These are phyloP conservation scores for Crucibulum laeve DNA, from an alignment of 768 basidiomycete species.

Conservation along the genomic window DNA sequence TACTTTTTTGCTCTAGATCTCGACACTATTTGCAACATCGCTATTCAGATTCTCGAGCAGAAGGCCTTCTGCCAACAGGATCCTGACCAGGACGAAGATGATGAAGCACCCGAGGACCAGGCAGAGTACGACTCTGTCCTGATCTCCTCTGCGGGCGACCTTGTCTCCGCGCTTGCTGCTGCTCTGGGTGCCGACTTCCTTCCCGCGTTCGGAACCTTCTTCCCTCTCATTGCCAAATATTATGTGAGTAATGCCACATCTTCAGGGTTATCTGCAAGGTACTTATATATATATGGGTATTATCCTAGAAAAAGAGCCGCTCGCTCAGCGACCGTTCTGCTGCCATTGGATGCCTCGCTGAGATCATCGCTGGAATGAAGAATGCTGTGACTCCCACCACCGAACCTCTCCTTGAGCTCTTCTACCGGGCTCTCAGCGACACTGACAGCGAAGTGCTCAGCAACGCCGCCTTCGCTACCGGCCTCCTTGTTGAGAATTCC, in stretches of 20 bases:
- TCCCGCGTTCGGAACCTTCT: conserved; percentile 80
- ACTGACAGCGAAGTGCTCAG: conserved; percentile 90
- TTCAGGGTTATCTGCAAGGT: background rate
- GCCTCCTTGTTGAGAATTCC: conserved; percentile 87
- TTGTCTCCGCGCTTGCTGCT: conserved; percentile 84
- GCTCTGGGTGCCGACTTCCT: conserved; percentile 84
- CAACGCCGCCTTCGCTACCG: conserved; percentile 93
- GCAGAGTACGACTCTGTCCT: conserved; percentile 97
- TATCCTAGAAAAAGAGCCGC: conserved; percentile 70
- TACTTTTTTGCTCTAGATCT: conserved; percentile 41
- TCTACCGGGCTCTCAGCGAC: conserved; percentile 80
- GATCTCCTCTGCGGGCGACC: conserved; percentile 90
- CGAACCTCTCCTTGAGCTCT: conserved; percentile 74
- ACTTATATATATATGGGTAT: background rate
- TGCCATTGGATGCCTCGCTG: conserved; percentile 89
- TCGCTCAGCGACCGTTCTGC: conserved; percentile 90
- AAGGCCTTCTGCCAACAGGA: conserved; percentile 97
- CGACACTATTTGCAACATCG: conserved; percentile 75
- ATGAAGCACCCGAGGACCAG: conserved; percentile 82
- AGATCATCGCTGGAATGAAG: conserved; percentile 93
- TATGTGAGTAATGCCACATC: conserved; percentile 55
- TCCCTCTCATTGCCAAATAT: conserved; percentile 86
- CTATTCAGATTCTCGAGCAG: conserved; percentile 84
- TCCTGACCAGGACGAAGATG: conserved; percentile 86
- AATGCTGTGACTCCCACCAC: conserved; percentile 81